Conservation (phyloP, 495 filamentous ascomycete genomes). For the Penicillium macrosclerotiorum region DNA sequence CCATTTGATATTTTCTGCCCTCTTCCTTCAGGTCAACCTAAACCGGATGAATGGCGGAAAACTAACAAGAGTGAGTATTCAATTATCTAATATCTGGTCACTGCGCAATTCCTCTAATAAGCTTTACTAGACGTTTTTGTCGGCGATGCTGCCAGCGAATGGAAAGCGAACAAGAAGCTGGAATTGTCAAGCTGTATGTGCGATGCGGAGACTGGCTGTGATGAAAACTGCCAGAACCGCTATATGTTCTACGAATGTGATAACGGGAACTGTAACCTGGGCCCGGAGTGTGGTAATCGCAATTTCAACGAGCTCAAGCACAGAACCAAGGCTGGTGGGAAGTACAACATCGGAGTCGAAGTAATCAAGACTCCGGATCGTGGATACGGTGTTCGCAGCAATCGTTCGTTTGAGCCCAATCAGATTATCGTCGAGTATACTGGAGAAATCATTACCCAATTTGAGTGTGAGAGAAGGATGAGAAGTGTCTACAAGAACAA, state of each 20-base stretch:
- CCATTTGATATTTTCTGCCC: constrained; percentile 89
- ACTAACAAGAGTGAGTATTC: constrained; percentile 75
- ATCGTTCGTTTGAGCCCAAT: constrained; percentile 79
- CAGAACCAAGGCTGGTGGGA: constrained; percentile 71
- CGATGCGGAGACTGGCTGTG: constrained; percentile 72
- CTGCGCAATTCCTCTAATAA: too few species aligned
- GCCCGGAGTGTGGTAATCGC: constrained; percentile 76
- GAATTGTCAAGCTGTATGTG: constrained; percentile 83
- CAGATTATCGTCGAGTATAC: constrained; percentile 99
- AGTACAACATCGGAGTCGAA: constrained; percentile 89
- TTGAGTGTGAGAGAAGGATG: constrained; percentile 92
- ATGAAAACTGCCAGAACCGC: constrained; percentile 85
- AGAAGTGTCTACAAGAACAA: constrained; percentile 87
- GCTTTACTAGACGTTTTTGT: constrained; percentile 84
- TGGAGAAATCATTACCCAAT: constrained; percentile 93
- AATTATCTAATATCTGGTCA: background rate
- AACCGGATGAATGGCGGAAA: constrained; percentile 86
- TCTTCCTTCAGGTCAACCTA: constrained; percentile 78
- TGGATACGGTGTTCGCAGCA: constrained; percentile 87
- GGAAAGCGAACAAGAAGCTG: constrained; percentile 74
- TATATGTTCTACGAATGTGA: constrained; percentile 98
- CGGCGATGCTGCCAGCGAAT: constrained; percentile 79
- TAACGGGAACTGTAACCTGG: constrained; percentile 78
- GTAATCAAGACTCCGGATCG: constrained; percentile 86
- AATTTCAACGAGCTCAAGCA: constrained; percentile 77